Base-by-base conservation (phyloP, 768 basidiomycete species). In the Russula dissimulans region DNA sequence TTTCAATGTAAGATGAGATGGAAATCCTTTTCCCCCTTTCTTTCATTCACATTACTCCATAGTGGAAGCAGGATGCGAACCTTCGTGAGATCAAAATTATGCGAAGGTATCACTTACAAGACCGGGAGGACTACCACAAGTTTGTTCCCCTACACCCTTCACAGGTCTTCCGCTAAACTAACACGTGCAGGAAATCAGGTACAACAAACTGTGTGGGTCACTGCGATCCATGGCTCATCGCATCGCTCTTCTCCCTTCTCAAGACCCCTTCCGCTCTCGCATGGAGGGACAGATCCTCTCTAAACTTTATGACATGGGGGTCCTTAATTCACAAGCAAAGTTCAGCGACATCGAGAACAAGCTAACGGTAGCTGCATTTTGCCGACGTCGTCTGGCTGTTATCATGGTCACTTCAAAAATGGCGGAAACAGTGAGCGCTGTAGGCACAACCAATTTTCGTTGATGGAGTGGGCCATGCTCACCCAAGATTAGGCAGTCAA, bases 31-130 rank as follows among this genome's bases (percentile, higher is more conserved):
- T 32, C 41, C 51, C 47, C 15, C 54, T 50, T 44, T 32, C 5
- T 22, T 49, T 44, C 3, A 26, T 8, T 51, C 32, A 48, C n/a
- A 44, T 62, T 31, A 36, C 44, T 41, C 34, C 41, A 15, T 72
- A 95, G 91, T 98, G 95, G 95, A 98, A 93, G 75, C 87, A 93
- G 75, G 95, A 98, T 83, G 85, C 87, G 14, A 87, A 85, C 70
- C 74, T 86, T 15, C 84, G 95, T 44, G 97, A 98, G 78, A 83
- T 91, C 73, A 91, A 87, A 71, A 88, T 98, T 56, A 89, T 98
- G 84, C 84, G 95, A 18, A 77, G 94, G 59, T 99, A 97, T 72
- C 97, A 98, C 74, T 81, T 99, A 63, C 95, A 97, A 69, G 81
- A 94, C 73, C 76, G 95, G 67, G 93, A 95, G 63, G 93, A 95